Percentiles rank a stretch among this genome's conserved stretches.
Evolutionary conservation across 129 eudicot genomes (phyloP).

Genomic region (Solidago caesia): DNA sequence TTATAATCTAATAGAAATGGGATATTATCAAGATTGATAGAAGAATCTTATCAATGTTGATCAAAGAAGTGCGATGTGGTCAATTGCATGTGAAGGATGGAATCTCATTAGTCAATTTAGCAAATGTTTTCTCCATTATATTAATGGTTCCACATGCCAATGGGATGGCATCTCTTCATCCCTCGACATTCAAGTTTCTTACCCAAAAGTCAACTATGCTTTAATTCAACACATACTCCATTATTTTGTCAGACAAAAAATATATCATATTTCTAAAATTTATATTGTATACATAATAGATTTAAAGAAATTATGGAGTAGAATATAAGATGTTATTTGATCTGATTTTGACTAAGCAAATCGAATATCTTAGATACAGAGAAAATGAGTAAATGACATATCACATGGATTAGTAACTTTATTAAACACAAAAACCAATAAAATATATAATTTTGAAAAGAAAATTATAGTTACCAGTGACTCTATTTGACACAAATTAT

Average conservation of each 20-base stretch:
- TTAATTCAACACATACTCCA: background rate
- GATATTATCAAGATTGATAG: conserved; percentile 2
- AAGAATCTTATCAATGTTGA: conserved; percentile 20
- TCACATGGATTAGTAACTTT: no score
- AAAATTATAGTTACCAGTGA: no score
- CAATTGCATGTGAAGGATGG: conserved; percentile 22
- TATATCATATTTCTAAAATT: no score
- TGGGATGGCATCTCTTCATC: conserved; percentile 24
- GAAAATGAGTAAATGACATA: no score
- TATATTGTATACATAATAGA: no score
- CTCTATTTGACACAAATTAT: no score
- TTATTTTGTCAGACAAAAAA: background rate
- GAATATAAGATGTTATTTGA: no score
- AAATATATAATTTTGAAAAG: no score
- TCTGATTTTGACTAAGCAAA: no score
- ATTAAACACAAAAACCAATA: no score
- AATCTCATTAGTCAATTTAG: conserved; percentile 23
- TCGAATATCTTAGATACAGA: no score
- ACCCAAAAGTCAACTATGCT: conserved; percentile 16
- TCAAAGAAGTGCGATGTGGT: conserved; percentile 7
- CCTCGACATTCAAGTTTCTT: conserved; percentile 4
- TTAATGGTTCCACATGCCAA: conserved; percentile 27
- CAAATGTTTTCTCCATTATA: conserved; percentile 15
- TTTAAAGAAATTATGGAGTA: no score
- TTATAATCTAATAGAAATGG: background rate